A percentile compares a stretch with the other conserved stretches of the same genome.
Evolutionary conservation across 2,329 filamentous ascomycete genomes (phyloP).

Genomic region (Penicillium sp.): DNA sequence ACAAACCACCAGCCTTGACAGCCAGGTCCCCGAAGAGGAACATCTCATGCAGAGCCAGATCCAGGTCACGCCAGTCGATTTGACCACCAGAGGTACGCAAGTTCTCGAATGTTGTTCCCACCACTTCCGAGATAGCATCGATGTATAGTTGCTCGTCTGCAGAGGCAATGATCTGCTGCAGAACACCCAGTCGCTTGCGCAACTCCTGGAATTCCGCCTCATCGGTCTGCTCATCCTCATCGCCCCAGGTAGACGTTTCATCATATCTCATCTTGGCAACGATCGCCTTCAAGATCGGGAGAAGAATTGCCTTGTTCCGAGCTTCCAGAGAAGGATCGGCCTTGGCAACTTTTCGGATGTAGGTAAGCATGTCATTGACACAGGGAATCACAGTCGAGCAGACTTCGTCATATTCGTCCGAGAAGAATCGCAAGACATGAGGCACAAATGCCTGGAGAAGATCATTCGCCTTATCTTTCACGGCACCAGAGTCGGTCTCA

Average conservation of each 20-base stretch:
- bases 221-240: slow-evolving; percentile 91
- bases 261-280: slow-evolving; percentile 97
- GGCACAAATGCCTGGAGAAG: slow-evolving; percentile 79
- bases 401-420: slow-evolving; percentile 96
- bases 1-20: slow-evolving; percentile 84
- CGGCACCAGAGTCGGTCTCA: slow-evolving; percentile 65
- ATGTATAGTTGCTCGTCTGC: slow-evolving; percentile 89
- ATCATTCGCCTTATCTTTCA: slow-evolving; percentile 74
- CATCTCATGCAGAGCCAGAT: slow-evolving; percentile 93
- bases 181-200: slow-evolving; percentile 80
- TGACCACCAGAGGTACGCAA: slow-evolving; percentile 71
- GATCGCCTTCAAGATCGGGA: slow-evolving; percentile 86
- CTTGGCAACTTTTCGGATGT: slow-evolving; percentile 78
- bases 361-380: slow-evolving; percentile 87
- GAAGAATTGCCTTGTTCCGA: slow-evolving; percentile 78
- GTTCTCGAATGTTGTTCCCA: slow-evolving; percentile 83
- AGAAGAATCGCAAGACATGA: slow-evolving; percentile 88
- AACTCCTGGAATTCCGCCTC: slow-evolving; percentile 97
- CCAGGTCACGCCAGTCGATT: slow-evolving; percentile 92
- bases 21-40: slow-evolving; percentile 92
- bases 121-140: slow-evolving; percentile 80
- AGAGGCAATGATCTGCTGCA: slow-evolving; percentile 89
- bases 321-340: slow-evolving; percentile 64
- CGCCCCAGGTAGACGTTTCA: slow-evolving; percentile 89
- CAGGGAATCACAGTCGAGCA: slow-evolving; percentile 94